phyloP scores from a whole-genome alignment of 2,329 filamentous ascomycete genomes.

The Ceratocystis alfenasii region DNA sequence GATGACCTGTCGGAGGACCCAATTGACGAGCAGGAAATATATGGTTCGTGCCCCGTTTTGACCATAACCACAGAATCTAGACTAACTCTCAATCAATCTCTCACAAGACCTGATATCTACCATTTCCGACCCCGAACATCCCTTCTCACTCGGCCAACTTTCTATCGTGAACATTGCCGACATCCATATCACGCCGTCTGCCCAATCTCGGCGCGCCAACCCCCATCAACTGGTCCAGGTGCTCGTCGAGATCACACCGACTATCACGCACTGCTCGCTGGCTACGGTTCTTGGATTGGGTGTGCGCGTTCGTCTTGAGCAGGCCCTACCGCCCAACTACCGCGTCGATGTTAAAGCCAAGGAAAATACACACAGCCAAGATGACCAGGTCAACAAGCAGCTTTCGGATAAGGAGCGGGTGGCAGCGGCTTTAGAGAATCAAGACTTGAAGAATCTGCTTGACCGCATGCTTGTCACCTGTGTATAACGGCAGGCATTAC shows the following conservation, averaged over 20 bases:
- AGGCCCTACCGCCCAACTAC: conserved; percentile 81
- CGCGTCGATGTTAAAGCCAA: conserved; percentile 89
- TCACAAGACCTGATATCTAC: conserved; percentile 70
- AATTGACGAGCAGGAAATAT: conserved; percentile 91
- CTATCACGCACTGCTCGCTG: conserved; percentile 90
- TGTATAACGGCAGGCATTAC: conserved; percentile 25
- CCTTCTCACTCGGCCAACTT: conserved; percentile 80
- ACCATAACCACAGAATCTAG: not conserved
- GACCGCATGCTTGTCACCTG: conserved; percentile 90
- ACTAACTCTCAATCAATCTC: not conserved
- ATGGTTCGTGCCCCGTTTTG: conserved; percentile 45
- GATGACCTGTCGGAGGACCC: conserved; percentile 47
- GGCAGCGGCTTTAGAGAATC: conserved; percentile 87
- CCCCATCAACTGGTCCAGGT: conserved; percentile 55
- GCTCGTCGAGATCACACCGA: conserved; percentile 82
- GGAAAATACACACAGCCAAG: conserved; percentile 88
- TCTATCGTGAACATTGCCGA: conserved; percentile 94
- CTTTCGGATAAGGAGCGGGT: conserved; percentile 93
- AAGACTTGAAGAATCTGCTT: conserved; percentile 73
- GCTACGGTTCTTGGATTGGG: conserved; percentile 93
- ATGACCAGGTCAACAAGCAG: conserved; percentile 94
- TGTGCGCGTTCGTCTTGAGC: conserved; percentile 80
- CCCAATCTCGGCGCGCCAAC: conserved; percentile 31
- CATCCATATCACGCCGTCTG: conserved; percentile 57
- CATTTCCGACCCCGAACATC: conserved; percentile 94